Evolutionary conservation across 805 yeast species (phyloP), one percentile per base, ranked within the genome.

Genomic region (Candida chilensis): DNA sequence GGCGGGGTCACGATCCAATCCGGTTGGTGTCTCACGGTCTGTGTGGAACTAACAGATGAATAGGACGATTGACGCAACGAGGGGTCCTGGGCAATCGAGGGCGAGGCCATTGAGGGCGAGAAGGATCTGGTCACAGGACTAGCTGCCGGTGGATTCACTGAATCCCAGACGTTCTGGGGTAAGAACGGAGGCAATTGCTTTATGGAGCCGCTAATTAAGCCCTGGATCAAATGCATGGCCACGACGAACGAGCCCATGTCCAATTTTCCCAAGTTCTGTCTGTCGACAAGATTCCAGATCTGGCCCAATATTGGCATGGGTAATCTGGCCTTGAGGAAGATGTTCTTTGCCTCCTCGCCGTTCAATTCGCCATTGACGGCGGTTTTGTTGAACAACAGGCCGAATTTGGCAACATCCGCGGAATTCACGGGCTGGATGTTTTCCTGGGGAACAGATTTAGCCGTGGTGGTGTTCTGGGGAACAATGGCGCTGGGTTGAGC

Each of bases 161-260:
- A 55, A 35, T 44, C 55, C 64, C 67, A 61, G 32, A 61, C 43
- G 28, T 45, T 34, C 25, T 67, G 65, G 12, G 63, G 65, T 38
- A 54, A 51, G 30, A 54, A 50, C 1, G 64, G 61, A 10, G 69
- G 69, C 44, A 86, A 59, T 29, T 74, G 71, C 29, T 67, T 68
- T 41, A 86, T 55, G 3, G 73, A 42, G 24, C 86, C 83, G 44
- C 74, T 71, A 45, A 86, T 63, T 19, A 80, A 60, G 41, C 86
- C 78, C 53, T 90, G 96, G 39, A 92, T 85, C 48, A 92, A 67
- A 54, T 84, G 94, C 98, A 92, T 90, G 5, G 97, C 96, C 44
- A 90, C 72, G 27, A 85, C 73, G 44, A 92, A 92, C 49, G 85
- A 88, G 11, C 77, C 67, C 47, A 77, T 71, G 33, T 71, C 66